Evolutionary conservation across 768 basidiomycete genomes (phyloP), one percentile per base, ranked within the genome.

Genomic region (Tricholoma sp.): DNA sequence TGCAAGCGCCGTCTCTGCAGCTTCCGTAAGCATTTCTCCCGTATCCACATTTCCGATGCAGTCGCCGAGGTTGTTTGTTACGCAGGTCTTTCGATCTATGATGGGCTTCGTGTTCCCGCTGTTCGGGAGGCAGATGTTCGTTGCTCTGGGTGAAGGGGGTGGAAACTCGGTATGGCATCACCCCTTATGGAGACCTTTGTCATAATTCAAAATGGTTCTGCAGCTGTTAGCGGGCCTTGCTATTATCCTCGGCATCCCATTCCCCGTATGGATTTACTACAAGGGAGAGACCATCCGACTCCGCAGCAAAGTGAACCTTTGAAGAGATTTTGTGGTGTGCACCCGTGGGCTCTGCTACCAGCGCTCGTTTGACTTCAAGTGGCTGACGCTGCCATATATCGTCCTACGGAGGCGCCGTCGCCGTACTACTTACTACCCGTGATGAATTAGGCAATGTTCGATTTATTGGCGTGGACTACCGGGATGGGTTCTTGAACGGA

Each of bases 191-290:
- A 34, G 18, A n/a, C 43, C 14, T 41, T 34, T 10, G 16, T 19
- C 22, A 49, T 50, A 12, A 22, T 53, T 41, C 45, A 49, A 19
- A 32, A 29, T 43, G 8, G 52, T 73, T 4, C 16, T 35, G 21
- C 32, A 76, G 73, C 60, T 78, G 10, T 64, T 89, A 4, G 88
- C 82, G 3, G 87, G 81, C 35, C 67, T 85, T 16, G 76, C 79
- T 39, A 79, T 84, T 22, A 57, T 83, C 21, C 64, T 84, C 11
- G 88, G 88, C 7, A 84, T 89, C 56, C 87, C 88, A 1, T 89
- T 89, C 72, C 87, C 88, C 0, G 68, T 88, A 2, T 89, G 79
- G 80, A 76, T 90, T 6, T 90, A 84, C 70, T 86, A 76, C 73
- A 72, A 77, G 39, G 88, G 88, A 49, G 88, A 83, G 65, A 67